These are phyloP conservation scores for Solanum virginianum DNA, from an alignment of 257 asterid species.

Conservation along the genomic window DNA sequence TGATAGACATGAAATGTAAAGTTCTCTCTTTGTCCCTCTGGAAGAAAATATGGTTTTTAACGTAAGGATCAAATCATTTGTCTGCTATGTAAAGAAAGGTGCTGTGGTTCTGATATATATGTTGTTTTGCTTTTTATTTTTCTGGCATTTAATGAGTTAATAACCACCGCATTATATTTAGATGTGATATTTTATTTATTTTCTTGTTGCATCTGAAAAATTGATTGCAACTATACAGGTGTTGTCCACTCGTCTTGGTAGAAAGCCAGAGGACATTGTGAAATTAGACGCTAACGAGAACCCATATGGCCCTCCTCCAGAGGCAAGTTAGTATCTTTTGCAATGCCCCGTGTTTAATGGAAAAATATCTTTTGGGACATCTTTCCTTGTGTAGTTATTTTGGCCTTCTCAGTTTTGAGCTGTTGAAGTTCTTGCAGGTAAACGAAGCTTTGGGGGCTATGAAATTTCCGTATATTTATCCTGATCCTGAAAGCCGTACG, in stretches of 20 bases:
- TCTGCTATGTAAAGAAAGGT: neutral
- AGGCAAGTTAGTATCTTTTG: slow-evolving; percentile 30
- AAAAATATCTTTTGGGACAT: neutral
- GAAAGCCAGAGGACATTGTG: slow-evolving; percentile 91
- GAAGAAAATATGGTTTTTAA: neutral
- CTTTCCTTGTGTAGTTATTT: neutral
- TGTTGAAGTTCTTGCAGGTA: slow-evolving; percentile 41
- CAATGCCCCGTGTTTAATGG: neutral
- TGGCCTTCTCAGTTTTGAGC: neutral
- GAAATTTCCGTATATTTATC: slow-evolving; percentile 90
- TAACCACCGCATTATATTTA: neutral
- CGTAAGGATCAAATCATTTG: neutral
- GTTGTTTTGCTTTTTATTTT: neutral
- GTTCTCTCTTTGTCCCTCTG: neutral
- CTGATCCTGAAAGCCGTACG: slow-evolving; percentile 93
- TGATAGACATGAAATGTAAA: neutral
- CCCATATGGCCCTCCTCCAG: slow-evolving; percentile 99
- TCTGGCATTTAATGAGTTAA: neutral
- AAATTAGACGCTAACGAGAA: slow-evolving; percentile 94
- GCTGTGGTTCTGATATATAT: neutral
- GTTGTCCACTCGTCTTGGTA: slow-evolving; percentile 79
- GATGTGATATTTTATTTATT: neutral
- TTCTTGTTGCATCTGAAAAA: neutral
- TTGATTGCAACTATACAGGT: slow-evolving; percentile 34
- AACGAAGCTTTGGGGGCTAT: slow-evolving; percentile 76